Base-by-base conservation (phyloP, 2,329 filamentous ascomycete genomes). In the Ramularia collo-cygni region DNA sequence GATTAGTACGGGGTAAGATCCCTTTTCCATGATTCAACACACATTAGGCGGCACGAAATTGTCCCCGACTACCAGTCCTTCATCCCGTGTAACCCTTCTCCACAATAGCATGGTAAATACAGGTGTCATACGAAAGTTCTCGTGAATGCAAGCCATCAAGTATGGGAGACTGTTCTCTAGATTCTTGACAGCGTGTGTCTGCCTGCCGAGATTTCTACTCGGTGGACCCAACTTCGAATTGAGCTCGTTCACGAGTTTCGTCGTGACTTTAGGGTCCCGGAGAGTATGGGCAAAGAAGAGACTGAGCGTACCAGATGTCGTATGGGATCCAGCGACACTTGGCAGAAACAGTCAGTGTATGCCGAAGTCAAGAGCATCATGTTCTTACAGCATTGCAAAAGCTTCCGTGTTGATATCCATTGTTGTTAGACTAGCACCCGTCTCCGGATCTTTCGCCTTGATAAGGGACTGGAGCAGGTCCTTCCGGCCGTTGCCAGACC, bases 311-410 rank as follows among this genome's bases (percentile, higher is more conserved):
- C 35, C 35, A 4, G 24, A 27, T 3, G 40, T 42, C 14, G 40
- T 42, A 21, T 42, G 34, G 12, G 34, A 28, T 10, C 40, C 40
- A 10, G 24, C 40, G 8, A 42, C 34, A 13, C 36, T 32, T 7
- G 32, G 21, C 13, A 33, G 2, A 16, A 3, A 4, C 10, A n/a
- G 7, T 18, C 4, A 33, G 13, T 10, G 9, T 12, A 6, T 21
- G 16, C 28, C 3, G 14, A 8, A 14, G 8, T 8, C 14, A 2
- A 12, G 9, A 16, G 8, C 28, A 3, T 14, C 4, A 3, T 31
- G 16, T 19, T 2, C 30, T 33, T 4, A 33, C 30, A 33, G 30
- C 30, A 33, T 33, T 2, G 30, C 30, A 5, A 33, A 33, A 8
- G 30, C 30, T 12, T 33, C 30, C 8, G 30, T 33, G 12, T 33